Percentiles rank a stretch among this genome's conserved stretches.
Conservation (phyloP, 2,329 filamentous ascomycete species). For the Botrytis medusae region DNA sequence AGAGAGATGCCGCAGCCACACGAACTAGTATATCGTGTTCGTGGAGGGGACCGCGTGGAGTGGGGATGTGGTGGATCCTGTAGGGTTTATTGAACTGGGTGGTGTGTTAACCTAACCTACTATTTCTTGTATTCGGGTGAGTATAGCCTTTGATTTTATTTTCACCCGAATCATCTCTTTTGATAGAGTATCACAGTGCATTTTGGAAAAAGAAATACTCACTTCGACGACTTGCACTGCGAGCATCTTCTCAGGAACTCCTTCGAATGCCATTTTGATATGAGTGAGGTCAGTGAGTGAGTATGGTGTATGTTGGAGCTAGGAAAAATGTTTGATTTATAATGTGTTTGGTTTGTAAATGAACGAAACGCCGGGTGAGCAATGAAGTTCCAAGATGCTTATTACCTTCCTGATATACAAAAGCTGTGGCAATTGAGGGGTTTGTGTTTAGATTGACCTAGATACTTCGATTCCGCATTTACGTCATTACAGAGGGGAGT, state of each 20-base stretch:
- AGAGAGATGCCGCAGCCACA: slow-evolving; percentile 55
- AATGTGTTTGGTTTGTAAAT: neutral
- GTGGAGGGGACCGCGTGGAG: slow-evolving; percentile 46
- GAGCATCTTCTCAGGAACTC: slow-evolving; percentile 47
- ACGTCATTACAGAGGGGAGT: neutral
- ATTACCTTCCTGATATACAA: neutral
- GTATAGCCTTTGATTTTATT: neutral
- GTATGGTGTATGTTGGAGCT: neutral
- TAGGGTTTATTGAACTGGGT: slow-evolving; percentile 54
- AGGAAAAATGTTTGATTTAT: neutral
- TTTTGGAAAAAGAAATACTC: slow-evolving; percentile 15
- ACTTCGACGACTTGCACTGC: slow-evolving; percentile 50
- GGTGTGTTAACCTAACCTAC: neutral
- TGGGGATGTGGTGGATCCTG: slow-evolving; percentile 49
- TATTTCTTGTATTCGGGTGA: neutral
- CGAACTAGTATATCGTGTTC: slow-evolving; percentile 58
- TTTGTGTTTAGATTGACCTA: neutral
- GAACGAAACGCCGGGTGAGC: neutral
- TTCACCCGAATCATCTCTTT: neutral
- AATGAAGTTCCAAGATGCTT: neutral
- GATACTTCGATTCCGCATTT: neutral
- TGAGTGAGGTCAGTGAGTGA: neutral
- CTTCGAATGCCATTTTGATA: slow-evolving; percentile 23
- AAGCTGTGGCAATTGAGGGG: neutral
- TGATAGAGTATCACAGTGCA: neutral